Conservation (phyloP, 345 rosid genomes). For the Physaria fendleri region DNA sequence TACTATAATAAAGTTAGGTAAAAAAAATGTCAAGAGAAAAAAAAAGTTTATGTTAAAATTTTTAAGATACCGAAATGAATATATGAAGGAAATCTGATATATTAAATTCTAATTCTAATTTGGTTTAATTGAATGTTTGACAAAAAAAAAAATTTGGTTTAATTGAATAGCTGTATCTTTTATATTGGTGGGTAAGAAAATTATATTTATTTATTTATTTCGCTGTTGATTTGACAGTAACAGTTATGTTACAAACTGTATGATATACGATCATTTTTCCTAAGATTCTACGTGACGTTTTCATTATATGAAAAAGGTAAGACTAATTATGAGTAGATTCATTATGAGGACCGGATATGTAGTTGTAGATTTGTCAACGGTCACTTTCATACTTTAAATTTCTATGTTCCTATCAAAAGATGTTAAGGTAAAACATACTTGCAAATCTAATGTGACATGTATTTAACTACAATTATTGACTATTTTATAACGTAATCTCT, state of each 20-base stretch:
- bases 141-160: too few relatives aligned
- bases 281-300: not conserved
- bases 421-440: not conserved
- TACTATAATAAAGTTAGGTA: too few relatives aligned
- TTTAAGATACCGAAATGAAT: too few relatives aligned
- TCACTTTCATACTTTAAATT: slow-evolving; percentile 15
- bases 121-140: too few relatives aligned
- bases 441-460: not conserved
- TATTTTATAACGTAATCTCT: not conserved
- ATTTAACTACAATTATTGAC: not conserved
- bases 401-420: not conserved
- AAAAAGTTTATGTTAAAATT: too few relatives aligned
- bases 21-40: too few relatives aligned
- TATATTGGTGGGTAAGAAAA: not conserved
- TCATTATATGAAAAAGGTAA: not conserved
- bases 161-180: too few relatives aligned
- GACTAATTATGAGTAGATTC: not conserved
- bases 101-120: too few relatives aligned
- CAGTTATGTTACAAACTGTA: not conserved
- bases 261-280: not conserved
- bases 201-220: not conserved
- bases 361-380: slow-evolving; percentile 1
- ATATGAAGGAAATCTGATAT: too few relatives aligned
- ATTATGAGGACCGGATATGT: not conserved
- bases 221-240: not conserved